Evolutionary conservation across 495 filamentous ascomycete species (phyloP).

Genomic region (Hyphodiscus hymeniophilus): DNA sequence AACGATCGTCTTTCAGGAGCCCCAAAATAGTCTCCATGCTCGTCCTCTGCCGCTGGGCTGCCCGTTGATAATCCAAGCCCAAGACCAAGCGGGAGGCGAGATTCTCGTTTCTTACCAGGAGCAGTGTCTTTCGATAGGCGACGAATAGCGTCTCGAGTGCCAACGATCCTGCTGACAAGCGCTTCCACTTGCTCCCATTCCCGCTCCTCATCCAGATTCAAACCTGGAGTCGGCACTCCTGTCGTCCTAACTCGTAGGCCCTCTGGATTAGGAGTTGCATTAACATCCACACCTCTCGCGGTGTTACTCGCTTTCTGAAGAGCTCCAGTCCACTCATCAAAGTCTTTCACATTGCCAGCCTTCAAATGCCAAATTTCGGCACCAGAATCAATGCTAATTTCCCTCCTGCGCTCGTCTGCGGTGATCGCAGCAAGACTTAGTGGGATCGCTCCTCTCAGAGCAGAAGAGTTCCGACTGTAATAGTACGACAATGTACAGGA

Average conservation of each 20-base stretch:
- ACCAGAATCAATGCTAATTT: slow-evolving; percentile 95
- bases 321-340: slow-evolving; percentile 76
- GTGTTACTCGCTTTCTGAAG: slow-evolving; percentile 67
- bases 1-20: slow-evolving; percentile 53
- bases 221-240: slow-evolving; percentile 1
- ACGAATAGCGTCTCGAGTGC: slow-evolving; percentile 78
- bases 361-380: slow-evolving; percentile 97
- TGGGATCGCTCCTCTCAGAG: slow-evolving; percentile 84
- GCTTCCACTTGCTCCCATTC: slow-evolving; percentile 82
- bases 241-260: slow-evolving; percentile 8
- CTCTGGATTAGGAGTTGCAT: slow-evolving; percentile 11
- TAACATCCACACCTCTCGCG: slow-evolving; percentile 30
- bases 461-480: slow-evolving; percentile 82
- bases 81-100: slow-evolving; percentile 6
- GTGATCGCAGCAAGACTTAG: slow-evolving; percentile 84
- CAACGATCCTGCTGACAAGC: slow-evolving; percentile 74
- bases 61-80: slow-evolving; percentile 12
- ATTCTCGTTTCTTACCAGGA: slow-evolving; percentile 25
- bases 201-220: slow-evolving; percentile 50
- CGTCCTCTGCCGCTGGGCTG: slow-evolving; percentile 23
- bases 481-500: slow-evolving; percentile 93
- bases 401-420: slow-evolving; percentile 73
- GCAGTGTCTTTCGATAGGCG: slow-evolving; percentile 77
- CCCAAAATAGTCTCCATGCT: slow-evolving; percentile 36
- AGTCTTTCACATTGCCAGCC: slow-evolving; percentile 73